These are phyloP conservation scores for Nepenthes mirabilis DNA, from an alignment of 148 eudicot species.

Conservation along the genomic window DNA sequence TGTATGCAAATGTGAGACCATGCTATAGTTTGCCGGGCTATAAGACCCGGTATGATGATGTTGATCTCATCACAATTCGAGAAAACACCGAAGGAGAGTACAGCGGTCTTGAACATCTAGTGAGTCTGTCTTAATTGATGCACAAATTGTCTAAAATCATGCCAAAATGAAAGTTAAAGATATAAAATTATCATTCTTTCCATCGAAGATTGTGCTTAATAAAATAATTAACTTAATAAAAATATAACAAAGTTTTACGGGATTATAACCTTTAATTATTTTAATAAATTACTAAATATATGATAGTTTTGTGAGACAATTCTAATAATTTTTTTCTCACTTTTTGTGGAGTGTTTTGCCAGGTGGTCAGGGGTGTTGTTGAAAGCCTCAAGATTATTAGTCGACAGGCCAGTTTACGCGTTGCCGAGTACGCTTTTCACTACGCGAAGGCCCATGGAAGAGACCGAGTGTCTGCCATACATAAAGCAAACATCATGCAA, in stretches of 20 bases:
- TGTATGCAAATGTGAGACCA: slow-evolving; percentile 97
- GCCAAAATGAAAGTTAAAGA: no score
- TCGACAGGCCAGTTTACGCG: slow-evolving; percentile 94
- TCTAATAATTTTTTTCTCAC: neutral
- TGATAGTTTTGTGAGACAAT: no score
- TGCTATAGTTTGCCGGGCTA: slow-evolving; percentile 98
- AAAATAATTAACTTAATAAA: no score
- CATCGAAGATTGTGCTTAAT: no score
- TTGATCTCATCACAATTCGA: slow-evolving; percentile 87
- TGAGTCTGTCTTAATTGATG: slow-evolving; percentile 19
- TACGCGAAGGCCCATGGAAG: slow-evolving; percentile 92
- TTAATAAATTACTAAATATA: no score
- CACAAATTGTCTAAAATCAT: no score
- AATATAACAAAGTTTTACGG: no score
- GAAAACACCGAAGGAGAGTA: slow-evolving; percentile 99
- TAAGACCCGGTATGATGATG: slow-evolving; percentile 90
- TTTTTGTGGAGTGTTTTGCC: slow-evolving; percentile 5
- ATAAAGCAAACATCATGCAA: slow-evolving; percentile 99
- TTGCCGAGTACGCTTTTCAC: slow-evolving; percentile 94
- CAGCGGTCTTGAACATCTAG: slow-evolving; percentile 99
- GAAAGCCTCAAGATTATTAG: slow-evolving; percentile 97
- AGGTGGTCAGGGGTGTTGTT: slow-evolving; percentile 98
- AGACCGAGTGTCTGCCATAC: slow-evolving; percentile 88
- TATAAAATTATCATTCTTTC: no score
- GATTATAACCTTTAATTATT: no score